Evolutionary conservation across 2,329 filamentous ascomycete genomes (phyloP), one percentile per base, ranked within the genome.

Genomic region (Zymoseptoria crescenta): DNA sequence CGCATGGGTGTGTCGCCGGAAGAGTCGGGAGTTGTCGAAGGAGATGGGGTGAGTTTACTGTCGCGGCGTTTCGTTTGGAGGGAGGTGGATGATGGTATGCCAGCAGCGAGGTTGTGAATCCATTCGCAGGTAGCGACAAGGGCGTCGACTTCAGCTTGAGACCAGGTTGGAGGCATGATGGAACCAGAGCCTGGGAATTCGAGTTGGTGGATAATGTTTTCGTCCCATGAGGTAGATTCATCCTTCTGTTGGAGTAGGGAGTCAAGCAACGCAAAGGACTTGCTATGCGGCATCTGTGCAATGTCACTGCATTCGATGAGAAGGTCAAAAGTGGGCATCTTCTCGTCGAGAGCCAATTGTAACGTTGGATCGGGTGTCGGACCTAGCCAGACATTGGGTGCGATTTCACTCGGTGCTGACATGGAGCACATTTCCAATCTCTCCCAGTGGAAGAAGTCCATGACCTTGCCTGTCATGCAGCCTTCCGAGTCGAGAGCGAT

Each of bases 171-270:
- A 2, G 90, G 87, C 68, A 93, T 81, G 57, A 97, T 89, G 68
- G 90, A 95, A n/a, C 94, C 94, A 1, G 93, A 96, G 0, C 91
- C 94, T 0, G 93, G 93, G 62, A 97, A 97, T 65, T 96, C 88
- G 56, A 95, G 76, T 63, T 82, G 78, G 61, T 85, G 75, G 13
- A 82, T 75, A 4, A 77, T 75, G 49, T 75, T 68, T 5, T 76
- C 74, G 10, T 78, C 75, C 52, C 80, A 74, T 4, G 63, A 62
- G 6, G 60, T 56, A 4, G 60, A 50, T 56, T 57, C 45, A 9
- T 63, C 61, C 50, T 64, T 62, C 29, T 55, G 65, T 21, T 68
- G 61, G 0, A 81, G 69, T 59, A 81, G 75, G 65, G 87, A 81
- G 29, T 84, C 81, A 58, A 92, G 78, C 55, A 81, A 77, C 59